A percentile compares a stretch with the other conserved stretches of the same genome.
Evolutionary conservation across 192 early-diverging fungal species (phyloP).

Genomic region (Coemansia sp.): DNA sequence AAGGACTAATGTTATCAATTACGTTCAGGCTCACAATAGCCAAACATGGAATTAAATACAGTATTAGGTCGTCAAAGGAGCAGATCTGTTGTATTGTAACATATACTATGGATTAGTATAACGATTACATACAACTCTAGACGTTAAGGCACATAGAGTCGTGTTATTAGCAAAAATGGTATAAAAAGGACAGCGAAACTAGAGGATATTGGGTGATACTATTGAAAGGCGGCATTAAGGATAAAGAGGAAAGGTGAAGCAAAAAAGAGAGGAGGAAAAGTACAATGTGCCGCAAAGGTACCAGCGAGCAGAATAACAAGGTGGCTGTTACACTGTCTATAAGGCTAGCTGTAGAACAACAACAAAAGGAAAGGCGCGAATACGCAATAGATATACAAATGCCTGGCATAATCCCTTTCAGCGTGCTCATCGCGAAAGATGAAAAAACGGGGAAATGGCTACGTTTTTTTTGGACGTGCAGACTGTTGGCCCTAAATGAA

Average conservation of each 20-base stretch:
- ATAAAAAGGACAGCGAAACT: neutral
- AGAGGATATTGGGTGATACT: neutral
- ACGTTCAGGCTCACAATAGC: neutral
- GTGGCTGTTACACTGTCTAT: constrained; percentile 15
- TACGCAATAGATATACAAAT: neutral
- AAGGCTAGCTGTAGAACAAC: constrained; percentile 2
- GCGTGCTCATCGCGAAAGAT: neutral
- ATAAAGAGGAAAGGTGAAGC: neutral
- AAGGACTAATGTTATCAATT: neutral
- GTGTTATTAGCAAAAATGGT: constrained; percentile 5
- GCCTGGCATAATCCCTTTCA: neutral
- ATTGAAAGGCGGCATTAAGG: neutral
- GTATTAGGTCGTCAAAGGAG: neutral
- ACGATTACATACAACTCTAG: constrained; percentile 11
- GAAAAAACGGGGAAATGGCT: neutral
- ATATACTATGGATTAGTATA: constrained; percentile 2
- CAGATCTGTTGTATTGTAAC: constrained; percentile 3
- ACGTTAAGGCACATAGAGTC: constrained; percentile 20
- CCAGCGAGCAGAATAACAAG: neutral
- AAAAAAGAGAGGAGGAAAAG: constrained; percentile 6
- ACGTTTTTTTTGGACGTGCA: neutral
- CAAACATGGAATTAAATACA: neutral
- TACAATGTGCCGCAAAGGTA: constrained; percentile 18
- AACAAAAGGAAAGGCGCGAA: neutral
- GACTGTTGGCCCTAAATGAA: constrained; percentile 3